Evolutionary conservation across 306 rosid species (phyloP), one percentile per base, ranked within the genome.

Genomic region (Malus asiatica): DNA sequence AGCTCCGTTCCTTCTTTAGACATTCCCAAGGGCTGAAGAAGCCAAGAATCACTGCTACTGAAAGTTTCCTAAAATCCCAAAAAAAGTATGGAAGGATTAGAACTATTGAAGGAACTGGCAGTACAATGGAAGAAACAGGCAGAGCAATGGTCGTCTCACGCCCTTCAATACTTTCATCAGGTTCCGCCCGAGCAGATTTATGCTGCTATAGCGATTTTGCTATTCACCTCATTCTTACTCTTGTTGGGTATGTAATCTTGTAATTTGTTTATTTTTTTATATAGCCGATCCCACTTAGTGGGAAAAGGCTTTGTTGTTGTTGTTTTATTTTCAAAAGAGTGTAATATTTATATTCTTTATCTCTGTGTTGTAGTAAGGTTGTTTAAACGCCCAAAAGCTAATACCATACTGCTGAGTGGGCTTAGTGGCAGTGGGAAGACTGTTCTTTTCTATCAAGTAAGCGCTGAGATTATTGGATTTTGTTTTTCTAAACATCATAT

Each of bases 341-440:
- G 40, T 38, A 38, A 38, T 38, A 14, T 57, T 8, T 72, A 6
- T 40, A 25, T 27, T 72, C 66, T 55, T 6, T 11, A 69, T 13
- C 29, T 78, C 76, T 71, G 9, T 51, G 45, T 65, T 80, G 86
- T 79, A 93, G 98, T 89, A 46, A 85, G 90, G 73, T 76, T 94
- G 77, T 87, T 94, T 45, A 94, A 82, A 78, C 89, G 91, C 59
- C 72, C 82, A 1, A 94, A 87, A 83, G 84, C 91, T 30, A 85
- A 87, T 78, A 91, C 96, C 51, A 74, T 94, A 78, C 88, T 94
- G n/a, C 86, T 94, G 66, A 88, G 88, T 15, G 96, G 98, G 68
- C 95, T 91, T 45, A 82, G 85, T 72, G 98, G 98, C 18, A 82
- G 93, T 30, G 98, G 98, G 66, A 94, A 91, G 82, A 90, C 98